Conservation (phyloP, 2,329 filamentous ascomycete genomes). For the Microdochium nivale region DNA sequence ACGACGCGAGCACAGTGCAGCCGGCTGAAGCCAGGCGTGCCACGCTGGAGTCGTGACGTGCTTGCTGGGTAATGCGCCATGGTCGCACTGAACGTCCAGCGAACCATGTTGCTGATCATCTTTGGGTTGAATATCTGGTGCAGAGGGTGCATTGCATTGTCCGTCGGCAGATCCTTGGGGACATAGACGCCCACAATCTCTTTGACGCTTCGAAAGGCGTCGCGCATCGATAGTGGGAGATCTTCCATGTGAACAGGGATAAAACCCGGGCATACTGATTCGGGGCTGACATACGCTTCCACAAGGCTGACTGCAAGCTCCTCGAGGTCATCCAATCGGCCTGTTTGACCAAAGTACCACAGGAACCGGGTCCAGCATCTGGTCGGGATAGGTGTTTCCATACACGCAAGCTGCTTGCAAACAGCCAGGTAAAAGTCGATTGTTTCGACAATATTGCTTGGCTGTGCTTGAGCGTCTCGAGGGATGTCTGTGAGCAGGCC, state of each 20-base stretch:
- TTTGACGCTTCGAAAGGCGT: constrained; percentile 20
- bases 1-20: constrained; percentile 22
- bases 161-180: constrained; percentile 31
- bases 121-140: constrained; percentile 32
- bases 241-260: constrained; percentile 36
- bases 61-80: background rate
- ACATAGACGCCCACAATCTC: constrained; percentile 25
- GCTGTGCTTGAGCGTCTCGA: background rate
- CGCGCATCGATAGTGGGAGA: constrained; percentile 23
- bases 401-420: constrained; percentile 25
- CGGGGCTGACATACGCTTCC: constrained; percentile 22
- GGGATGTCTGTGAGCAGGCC: constrained; percentile 10
- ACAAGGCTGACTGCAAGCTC: constrained; percentile 33
- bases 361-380: constrained; percentile 35
- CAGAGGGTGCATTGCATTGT: constrained; percentile 35
- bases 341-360: constrained; percentile 31
- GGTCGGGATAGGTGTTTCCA: constrained; percentile 29
- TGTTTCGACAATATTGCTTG: constrained; percentile 10
- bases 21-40: constrained; percentile 5
- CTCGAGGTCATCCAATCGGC: constrained; percentile 35
- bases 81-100: constrained; percentile 31
- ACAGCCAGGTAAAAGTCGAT: constrained; percentile 22
- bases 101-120: constrained; percentile 30
- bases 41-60: constrained; percentile 2
- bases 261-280: constrained; percentile 19